These are phyloP conservation scores for Backusella liffmaniae DNA, from an alignment of 192 early-diverging fungal species.

Conservation along the genomic window DNA sequence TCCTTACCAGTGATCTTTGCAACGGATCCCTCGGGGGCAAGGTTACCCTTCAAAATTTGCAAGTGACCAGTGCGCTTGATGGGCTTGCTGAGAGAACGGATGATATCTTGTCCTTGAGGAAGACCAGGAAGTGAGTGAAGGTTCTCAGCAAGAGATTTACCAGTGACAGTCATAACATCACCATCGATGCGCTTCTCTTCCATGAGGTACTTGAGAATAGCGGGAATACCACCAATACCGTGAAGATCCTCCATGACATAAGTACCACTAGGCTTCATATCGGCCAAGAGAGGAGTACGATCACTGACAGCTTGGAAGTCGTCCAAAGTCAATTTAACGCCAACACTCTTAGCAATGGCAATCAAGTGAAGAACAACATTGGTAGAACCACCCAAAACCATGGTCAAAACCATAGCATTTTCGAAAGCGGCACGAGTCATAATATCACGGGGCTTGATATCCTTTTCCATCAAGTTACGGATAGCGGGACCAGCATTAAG, in stretches of 20 bases:
- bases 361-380: conserved; percentile 97
- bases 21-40: conserved; percentile 94
- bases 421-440: conserved; percentile 95
- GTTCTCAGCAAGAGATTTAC: conserved; percentile 96
- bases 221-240: conserved; percentile 89
- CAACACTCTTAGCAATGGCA: conserved; percentile 79
- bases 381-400: conserved; percentile 94
- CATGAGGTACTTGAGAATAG: conserved; percentile 93
- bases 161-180: conserved; percentile 92
- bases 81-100: conserved; percentile 76
- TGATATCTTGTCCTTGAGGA: conserved; percentile 81
- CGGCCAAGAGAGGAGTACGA: conserved; percentile 91
- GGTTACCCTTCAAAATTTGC: conserved; percentile 90
- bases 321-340: conserved; percentile 81
- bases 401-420: conserved; percentile 93
- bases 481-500: conserved; percentile 80
- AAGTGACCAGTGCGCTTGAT: conserved; percentile 96
- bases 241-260: conserved; percentile 99
- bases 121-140: conserved; percentile 76
- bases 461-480: conserved; percentile 83
- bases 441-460: conserved; percentile 94
- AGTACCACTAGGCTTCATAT: conserved; percentile 97
- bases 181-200: conserved; percentile 84
- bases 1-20: conserved; percentile 99
- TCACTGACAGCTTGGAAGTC: conserved; percentile 95